Conservation (phyloP, 768 basidiomycete species). For the Macrolepiota dolichaula region DNA sequence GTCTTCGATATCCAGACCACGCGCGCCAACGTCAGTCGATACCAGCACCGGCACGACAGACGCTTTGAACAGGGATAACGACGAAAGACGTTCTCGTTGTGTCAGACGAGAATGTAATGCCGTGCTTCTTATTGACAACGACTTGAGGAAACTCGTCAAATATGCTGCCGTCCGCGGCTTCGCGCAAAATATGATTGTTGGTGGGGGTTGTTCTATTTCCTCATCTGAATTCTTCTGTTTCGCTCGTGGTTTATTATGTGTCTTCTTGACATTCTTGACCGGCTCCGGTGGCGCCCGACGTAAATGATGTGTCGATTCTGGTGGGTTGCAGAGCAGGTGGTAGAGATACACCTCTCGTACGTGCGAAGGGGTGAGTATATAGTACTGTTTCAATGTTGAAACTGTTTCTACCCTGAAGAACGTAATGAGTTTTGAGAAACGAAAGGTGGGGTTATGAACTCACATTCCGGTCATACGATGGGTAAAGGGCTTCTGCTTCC, state of each 20-base stretch:
- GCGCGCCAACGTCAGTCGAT: conserved; percentile 92
- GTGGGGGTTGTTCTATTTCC: conserved; percentile 74
- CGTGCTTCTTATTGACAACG: conserved; percentile 78
- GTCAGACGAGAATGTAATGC: conserved; percentile 92
- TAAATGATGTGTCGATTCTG: conserved; percentile 66
- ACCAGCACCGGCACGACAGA: conserved; percentile 87
- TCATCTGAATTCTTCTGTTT: conserved; percentile 43
- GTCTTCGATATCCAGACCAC: conserved; percentile 94
- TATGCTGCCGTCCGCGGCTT: conserved; percentile 89
- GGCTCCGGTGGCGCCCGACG: conserved; percentile 62
- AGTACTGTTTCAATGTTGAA: conserved; percentile 80
- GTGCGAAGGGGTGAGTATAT: conserved; percentile 91
- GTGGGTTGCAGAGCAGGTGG: conserved; percentile 86
- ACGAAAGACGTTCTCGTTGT: conserved; percentile 83
- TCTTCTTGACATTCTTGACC: conserved; percentile 29
- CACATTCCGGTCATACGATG: conserved; percentile 76
- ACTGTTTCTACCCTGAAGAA: conserved; percentile 80
- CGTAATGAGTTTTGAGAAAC: neutral
- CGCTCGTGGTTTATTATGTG: conserved; percentile 19
- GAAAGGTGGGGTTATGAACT: neutral
- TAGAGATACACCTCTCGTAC: conserved; percentile 91
- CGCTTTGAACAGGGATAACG: conserved; percentile 83
- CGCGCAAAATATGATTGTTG: conserved; percentile 93
- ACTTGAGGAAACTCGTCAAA: conserved; percentile 74
- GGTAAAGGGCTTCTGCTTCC: conserved; percentile 85